phyloP scores from a whole-genome alignment of 148 eudicot species.

The Camellia granthamiana region DNA sequence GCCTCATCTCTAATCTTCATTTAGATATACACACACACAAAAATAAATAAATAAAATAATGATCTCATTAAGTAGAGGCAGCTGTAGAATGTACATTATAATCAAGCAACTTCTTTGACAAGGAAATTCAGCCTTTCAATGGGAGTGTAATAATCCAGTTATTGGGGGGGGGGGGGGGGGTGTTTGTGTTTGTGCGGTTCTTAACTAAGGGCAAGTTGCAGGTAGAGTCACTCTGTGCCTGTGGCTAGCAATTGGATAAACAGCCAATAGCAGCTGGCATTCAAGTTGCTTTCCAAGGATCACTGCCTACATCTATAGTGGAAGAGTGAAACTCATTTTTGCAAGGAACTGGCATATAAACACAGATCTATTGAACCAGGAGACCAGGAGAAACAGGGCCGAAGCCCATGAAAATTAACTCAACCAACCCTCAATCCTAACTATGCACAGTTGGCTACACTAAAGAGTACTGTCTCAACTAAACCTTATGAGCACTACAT shows the following conservation, averaged over 20 bases:
- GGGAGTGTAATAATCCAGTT: too few species aligned
- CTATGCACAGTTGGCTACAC: not conserved
- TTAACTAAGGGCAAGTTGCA: conserved; percentile 1
- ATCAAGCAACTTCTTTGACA: conserved; percentile 11
- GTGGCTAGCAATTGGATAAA: not conserved
- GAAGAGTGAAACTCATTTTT: not conserved
- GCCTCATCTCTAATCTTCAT: conserved; percentile 70
- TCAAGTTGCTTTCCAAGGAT: not conserved
- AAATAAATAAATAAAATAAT: not conserved
- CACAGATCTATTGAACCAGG: not conserved
- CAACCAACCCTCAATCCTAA: conserved; percentile 1
- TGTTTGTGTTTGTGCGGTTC: too few species aligned
- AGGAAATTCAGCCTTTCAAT: not conserved
- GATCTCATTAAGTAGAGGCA: conserved; percentile 4
- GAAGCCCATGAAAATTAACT: not conserved
- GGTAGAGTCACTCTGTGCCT: not conserved
- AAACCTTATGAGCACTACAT: not conserved
- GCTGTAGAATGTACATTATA: not conserved
- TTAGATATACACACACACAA: conserved; percentile 7
- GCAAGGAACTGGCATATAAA: not conserved
- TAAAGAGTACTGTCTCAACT: not conserved
- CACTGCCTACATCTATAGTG: not conserved
- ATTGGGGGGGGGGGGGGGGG: not conserved
- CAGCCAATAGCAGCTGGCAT: not conserved
- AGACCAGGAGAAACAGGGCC: not conserved